Evolutionary conservation across 2,329 filamentous ascomycete species (phyloP), one percentile per base, ranked within the genome.

Genomic region (Aspergillus sp.): DNA sequence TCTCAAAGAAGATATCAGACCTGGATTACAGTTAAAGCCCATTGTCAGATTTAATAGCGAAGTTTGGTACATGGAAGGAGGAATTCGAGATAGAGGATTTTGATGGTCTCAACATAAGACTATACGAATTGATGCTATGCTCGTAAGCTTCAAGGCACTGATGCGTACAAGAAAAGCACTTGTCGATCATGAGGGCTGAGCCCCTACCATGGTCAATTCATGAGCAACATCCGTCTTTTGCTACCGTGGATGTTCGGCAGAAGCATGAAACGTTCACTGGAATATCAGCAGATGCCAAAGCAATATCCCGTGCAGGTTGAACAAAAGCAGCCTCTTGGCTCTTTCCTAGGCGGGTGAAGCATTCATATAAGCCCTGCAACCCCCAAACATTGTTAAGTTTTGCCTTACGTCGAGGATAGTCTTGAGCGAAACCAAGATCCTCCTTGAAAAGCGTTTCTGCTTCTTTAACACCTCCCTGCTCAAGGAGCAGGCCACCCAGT

Each of bases 371-470:
- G 0, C 85, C 86, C 51, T 86, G 82, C 46, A 89, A 60, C 1
- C 83, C 77, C 85, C 85, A 88, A 0, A 88, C 78, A 50, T 90
- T 89, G 36, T 82, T 82, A 60, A 88, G 84, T 46, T 77, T 76
- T 34, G 78, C 68, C 2, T 81, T 76, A 11, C 85, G 70, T 0
- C 83, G 79, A 1, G 87, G 61, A 2, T 71, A 75, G n/a, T 71
- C 67, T 6, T 40, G 7, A 33, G 74, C 71, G 5, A 81, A 53
- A 0, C 81, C 82, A 5, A 85, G 62, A 52, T 86, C 82, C 0
- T 78, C 78, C 9, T 62, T 67, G 51, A 85, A 86, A 1, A 79
- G 71, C 0, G 53, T 65, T 5, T 72, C 62, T 0, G 82, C 81
- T 42, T 82, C 69, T 9, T 74, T 67, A 0, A 76, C 65, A 7